Base-by-base conservation (phyloP, 371 early-diverging fungal species). In the Mortierella sp. region DNA sequence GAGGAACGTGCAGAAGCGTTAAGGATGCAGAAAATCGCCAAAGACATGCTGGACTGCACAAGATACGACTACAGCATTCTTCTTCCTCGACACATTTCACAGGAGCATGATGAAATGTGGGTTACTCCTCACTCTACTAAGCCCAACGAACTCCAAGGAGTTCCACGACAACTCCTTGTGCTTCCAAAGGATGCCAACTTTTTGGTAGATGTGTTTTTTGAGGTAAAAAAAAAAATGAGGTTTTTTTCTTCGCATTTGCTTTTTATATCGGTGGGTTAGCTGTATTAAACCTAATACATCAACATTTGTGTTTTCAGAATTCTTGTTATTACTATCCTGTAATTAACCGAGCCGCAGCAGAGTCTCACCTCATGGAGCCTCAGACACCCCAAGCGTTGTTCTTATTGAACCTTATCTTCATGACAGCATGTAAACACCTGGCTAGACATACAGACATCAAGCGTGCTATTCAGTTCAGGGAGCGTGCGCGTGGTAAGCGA, bases 361-460 rank as follows among this genome's bases (percentile, higher is more conserved):
- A 72, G 54, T 56, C 72, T 17, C 64, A 60, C 13, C 42, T 78
- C 57, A 69, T 78, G 73, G 79, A 73, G 51, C 60, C 79, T 1
- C 43, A 78, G 26, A 69, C 64, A 26, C 69, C 79, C 7, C 59
- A 70, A 0, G 37, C 73, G 1, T 31, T 72, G 22, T 61, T 78
- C 10, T 13, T 78, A 2, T 56, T 79, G 4, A 79, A 66, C 40
- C 62, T 70, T 15, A 37, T 79, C 29, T 79, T 79, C n/a, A 78
- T 78, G 79, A 58, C 63, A 0, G 79, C 79, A 19, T 78, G 73
- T 40, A 78, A 73, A 66, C 79, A 78, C 15, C 59, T 78, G n/a
- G 66, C 51, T 0, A 53, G 73, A 12, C 13, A 23, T 1, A 61
- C 35, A 3, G 79, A 78, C 29, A 66, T 73, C 15, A 64, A 70